Conservation (phyloP, 345 rosid genomes). For the Eucalyptus cloeziana region DNA sequence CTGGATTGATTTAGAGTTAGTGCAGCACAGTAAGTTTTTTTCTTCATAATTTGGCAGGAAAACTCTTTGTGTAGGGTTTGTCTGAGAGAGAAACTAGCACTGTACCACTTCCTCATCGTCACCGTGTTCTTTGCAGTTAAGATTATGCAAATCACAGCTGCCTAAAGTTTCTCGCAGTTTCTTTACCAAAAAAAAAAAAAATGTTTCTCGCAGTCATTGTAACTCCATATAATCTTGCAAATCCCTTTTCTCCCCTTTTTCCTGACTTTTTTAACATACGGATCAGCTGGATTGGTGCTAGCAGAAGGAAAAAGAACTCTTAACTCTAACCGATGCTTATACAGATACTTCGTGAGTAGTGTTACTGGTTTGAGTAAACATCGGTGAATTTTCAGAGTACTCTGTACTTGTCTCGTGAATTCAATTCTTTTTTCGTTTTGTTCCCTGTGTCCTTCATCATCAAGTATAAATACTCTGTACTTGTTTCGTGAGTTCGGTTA, state of each 20-base stretch:
- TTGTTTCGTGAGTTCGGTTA: neutral
- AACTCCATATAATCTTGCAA: neutral
- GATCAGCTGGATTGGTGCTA: neutral
- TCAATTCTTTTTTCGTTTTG: neutral
- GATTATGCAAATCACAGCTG: neutral
- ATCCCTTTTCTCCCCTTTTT: neutral
- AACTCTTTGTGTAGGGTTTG: too few relatives aligned
- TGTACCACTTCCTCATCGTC: neutral
- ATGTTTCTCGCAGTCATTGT: neutral
- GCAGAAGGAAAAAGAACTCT: neutral
- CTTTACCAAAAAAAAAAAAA: too few relatives aligned
- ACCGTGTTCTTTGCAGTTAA: neutral
- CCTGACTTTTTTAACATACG: neutral
- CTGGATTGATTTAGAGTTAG: neutral
- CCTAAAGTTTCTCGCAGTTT: neutral
- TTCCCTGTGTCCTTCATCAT: neutral
- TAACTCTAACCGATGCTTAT: neutral
- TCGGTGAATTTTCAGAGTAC: neutral
- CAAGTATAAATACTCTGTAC: neutral
- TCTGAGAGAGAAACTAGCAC: neutral
- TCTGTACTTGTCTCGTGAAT: neutral
- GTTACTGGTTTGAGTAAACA: neutral
- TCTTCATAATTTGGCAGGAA: too few relatives aligned
- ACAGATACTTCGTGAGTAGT: neutral
- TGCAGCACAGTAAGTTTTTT: too few relatives aligned